Percentiles rank a stretch among this genome's conserved stretches.
Conservation (phyloP, 352 stramenopile species). For the Globisporangium echinulatum region DNA sequence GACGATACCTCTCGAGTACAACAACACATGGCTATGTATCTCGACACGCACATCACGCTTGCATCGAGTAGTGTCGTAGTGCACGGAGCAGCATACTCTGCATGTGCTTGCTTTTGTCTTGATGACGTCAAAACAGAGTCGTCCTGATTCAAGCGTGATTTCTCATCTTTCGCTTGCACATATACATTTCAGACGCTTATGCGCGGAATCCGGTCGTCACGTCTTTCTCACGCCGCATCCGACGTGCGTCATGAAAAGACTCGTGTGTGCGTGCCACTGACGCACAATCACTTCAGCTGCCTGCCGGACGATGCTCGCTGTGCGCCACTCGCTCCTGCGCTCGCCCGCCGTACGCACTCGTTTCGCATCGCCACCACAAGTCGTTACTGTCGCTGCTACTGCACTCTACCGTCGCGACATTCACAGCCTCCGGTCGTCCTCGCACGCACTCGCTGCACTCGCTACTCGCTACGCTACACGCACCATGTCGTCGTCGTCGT, state of each 20-base stretch:
- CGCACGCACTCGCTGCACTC: not conserved
- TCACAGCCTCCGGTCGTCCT: not conserved
- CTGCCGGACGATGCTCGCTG: not conserved
- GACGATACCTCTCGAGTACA: too few relatives aligned
- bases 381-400: not conserved
- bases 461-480: not conserved
- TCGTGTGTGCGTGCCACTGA: not conserved
- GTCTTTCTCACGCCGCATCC: too few relatives aligned
- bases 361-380: not conserved
- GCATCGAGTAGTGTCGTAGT: too few relatives aligned
- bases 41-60: too few relatives aligned
- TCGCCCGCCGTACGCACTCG: not conserved
- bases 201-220: too few relatives aligned
- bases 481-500: slow-evolving; percentile 9
- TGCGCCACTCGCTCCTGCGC: not conserved
- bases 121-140: too few relatives aligned
- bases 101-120: too few relatives aligned
- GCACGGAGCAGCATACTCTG: too few relatives aligned
- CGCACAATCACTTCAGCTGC: not conserved
- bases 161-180: too few relatives aligned
- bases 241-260: not conserved
- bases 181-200: too few relatives aligned
- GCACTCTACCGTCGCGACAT: not conserved
- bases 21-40: too few relatives aligned
- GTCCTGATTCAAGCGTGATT: too few relatives aligned